Conservation (phyloP, 352 stramenopile species). For the Pilasporangium apinafurcum region DNA sequence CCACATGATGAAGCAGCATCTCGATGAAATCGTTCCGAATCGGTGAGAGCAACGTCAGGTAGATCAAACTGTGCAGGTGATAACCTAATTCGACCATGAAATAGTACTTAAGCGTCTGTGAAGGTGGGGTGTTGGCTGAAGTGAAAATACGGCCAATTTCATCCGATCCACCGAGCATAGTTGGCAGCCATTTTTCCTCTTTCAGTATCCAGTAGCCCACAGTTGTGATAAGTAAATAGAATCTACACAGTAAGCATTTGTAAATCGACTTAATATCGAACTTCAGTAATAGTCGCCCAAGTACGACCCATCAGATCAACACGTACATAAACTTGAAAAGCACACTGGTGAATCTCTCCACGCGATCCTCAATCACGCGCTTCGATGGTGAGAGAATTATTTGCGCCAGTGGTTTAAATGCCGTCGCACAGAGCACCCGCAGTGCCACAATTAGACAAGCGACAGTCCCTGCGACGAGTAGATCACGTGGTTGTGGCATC, state of each 20-base stretch:
- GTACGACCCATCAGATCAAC: conserved; percentile 1
- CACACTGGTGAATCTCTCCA: conserved; percentile 26
- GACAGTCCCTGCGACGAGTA: conserved; percentile 14
- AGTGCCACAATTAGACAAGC: conserved; percentile 20
- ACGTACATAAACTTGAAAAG: conserved; percentile 30
- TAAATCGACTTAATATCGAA: conserved; percentile 2
- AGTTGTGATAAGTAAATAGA: conserved; percentile 21
- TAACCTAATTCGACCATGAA: conserved; percentile 52
- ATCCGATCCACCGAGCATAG: conserved; percentile 28
- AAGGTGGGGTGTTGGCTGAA: conserved; percentile 21
- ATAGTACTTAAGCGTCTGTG: conserved; percentile 29
- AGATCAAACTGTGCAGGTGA: conserved; percentile 46
- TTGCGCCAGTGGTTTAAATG: conserved; percentile 16
- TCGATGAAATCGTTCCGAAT: conserved; percentile 60
- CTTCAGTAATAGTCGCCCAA: conserved; percentile 13
- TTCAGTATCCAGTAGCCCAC: conserved; percentile 35
- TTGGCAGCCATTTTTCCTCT: conserved; percentile 42
- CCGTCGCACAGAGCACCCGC: conserved; percentile 15
- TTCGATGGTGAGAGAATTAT: conserved; percentile 17
- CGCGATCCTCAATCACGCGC: conserved; percentile 15
- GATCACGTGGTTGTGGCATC: conserved; percentile 23
- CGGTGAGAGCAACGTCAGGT: conserved; percentile 47
- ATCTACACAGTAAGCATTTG: conserved; percentile 16
- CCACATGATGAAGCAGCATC: conserved; percentile 51
- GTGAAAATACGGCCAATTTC: conserved; percentile 20